Evolutionary conservation across 73 alveolate genomes (phyloP).

Genomic region (Symbiodinium pilosum): DNA sequence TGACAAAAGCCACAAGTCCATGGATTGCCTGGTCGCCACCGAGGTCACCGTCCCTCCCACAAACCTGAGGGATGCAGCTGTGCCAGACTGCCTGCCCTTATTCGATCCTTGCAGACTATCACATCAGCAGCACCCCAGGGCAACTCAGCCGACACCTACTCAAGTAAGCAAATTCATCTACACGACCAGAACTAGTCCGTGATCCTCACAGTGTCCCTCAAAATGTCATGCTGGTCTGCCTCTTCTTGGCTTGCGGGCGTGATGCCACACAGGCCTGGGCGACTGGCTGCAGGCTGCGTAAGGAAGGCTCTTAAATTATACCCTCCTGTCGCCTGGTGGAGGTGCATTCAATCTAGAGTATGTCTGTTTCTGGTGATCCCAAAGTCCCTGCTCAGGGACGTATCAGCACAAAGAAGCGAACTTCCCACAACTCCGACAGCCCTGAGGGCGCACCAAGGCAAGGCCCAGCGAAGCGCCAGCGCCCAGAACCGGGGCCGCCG

Average conservation of each 20-base stretch:
- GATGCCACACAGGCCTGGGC: not conserved
- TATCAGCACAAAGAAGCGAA: not conserved
- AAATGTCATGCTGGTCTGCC: too few relatives aligned
- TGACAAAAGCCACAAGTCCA: too few relatives aligned
- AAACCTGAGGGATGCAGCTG: not conserved
- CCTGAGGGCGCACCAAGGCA: not conserved
- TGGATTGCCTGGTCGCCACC: too few relatives aligned
- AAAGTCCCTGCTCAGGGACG: not conserved
- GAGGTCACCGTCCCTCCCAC: not conserved
- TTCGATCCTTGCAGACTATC: not conserved
- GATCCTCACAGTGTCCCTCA: not conserved
- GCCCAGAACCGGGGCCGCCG: not conserved
- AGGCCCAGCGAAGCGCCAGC: constrained; percentile 11
- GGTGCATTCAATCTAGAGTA: too few relatives aligned
- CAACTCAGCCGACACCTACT: not conserved
- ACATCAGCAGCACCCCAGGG: too few relatives aligned
- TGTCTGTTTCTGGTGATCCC: too few relatives aligned
- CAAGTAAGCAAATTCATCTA: not conserved
- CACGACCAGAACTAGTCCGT: not conserved
- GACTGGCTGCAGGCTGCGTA: not conserved
- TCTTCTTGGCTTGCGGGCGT: not conserved
- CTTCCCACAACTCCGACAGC: too few relatives aligned
- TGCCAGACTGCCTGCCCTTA: not conserved
- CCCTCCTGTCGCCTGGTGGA: not conserved
- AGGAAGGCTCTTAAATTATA: not conserved